phyloP scores from a whole-genome alignment of 164 flowering plant species.

The Platanus orientalis region DNA sequence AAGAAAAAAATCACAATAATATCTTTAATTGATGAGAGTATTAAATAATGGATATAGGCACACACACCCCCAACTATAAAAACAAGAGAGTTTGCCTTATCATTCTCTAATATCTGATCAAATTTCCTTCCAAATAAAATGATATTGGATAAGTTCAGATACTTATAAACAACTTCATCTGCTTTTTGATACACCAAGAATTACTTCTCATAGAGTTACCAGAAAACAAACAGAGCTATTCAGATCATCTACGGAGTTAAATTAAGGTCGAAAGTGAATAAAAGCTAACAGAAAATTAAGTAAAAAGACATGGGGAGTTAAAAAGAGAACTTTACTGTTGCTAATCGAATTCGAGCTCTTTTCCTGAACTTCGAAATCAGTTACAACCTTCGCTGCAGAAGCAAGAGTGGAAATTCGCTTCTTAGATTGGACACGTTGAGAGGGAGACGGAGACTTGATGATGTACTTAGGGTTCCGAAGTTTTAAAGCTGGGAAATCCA shows the following conservation, averaged over 20 bases:
- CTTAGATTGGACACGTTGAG: not conserved
- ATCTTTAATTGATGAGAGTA: no score
- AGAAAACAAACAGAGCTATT: no score
- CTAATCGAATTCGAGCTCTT: not conserved
- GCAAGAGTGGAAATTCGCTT: slow-evolving; percentile 12
- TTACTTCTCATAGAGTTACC: no score
- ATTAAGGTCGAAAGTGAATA: no score
- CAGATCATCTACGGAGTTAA: no score
- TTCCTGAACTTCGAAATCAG: slow-evolving; percentile 16
- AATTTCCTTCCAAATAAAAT: not conserved
- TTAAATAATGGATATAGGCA: no score
- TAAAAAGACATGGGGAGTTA: not conserved
- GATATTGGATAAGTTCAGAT: not conserved
- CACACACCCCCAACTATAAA: no score
- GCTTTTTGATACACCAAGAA: no score
- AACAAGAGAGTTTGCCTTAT: not conserved
- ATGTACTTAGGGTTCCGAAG: slow-evolving; percentile 9
- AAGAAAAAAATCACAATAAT: no score
- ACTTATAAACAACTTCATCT: no score
- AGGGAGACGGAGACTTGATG: not conserved
- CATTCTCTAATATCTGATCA: not conserved
- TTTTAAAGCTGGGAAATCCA: no score
- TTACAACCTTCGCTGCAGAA: slow-evolving; percentile 12
- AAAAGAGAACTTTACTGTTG: slow-evolving; percentile 2
- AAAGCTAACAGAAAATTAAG: no score